A percentile compares a stretch with the other conserved stretches of the same genome.
phyloP scores from a whole-genome alignment of 306 rosid genomes.

The Trichosanthes truncata region DNA sequence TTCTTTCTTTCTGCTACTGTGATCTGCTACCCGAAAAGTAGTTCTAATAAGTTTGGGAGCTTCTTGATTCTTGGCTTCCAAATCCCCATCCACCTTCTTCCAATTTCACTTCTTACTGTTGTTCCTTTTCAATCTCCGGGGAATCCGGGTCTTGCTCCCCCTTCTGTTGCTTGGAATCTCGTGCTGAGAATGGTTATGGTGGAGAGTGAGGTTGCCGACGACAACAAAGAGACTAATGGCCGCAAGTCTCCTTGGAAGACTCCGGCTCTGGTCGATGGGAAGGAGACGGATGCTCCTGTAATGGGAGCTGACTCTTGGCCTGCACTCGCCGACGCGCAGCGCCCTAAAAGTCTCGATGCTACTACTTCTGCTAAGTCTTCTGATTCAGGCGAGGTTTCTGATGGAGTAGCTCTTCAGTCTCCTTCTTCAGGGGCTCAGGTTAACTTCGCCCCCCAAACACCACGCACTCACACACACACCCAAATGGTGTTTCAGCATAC shows the following conservation, averaged over 20 bases:
- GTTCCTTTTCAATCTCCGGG: background rate
- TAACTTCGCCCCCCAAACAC: background rate
- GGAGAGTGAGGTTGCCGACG: constrained; percentile 51
- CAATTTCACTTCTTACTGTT: background rate
- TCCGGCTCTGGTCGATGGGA: constrained; percentile 28
- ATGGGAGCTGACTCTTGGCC: constrained; percentile 83
- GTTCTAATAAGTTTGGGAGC: background rate
- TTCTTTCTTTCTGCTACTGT: background rate
- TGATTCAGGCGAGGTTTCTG: constrained; percentile 16
- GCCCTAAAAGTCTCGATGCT: constrained; percentile 38
- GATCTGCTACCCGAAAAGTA: background rate
- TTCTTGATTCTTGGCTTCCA: background rate
- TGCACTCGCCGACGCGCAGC: constrained; percentile 67
- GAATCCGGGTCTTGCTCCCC: background rate
- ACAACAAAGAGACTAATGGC: constrained; percentile 38
- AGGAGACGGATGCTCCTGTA: constrained; percentile 40
- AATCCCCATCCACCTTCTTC: background rate
- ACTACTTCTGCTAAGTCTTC: constrained; percentile 24
- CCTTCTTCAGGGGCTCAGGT: constrained; percentile 44
- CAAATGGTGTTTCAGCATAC: background rate
- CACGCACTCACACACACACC: background rate
- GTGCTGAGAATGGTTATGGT: constrained; percentile 49
- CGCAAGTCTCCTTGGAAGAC: constrained; percentile 91
- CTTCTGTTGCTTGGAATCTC: background rate
- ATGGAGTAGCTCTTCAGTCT: constrained; percentile 27